These are phyloP conservation scores for Thraustochytrium sp. DNA, from an alignment of 352 stramenopile genomes.

Conservation along the genomic window DNA sequence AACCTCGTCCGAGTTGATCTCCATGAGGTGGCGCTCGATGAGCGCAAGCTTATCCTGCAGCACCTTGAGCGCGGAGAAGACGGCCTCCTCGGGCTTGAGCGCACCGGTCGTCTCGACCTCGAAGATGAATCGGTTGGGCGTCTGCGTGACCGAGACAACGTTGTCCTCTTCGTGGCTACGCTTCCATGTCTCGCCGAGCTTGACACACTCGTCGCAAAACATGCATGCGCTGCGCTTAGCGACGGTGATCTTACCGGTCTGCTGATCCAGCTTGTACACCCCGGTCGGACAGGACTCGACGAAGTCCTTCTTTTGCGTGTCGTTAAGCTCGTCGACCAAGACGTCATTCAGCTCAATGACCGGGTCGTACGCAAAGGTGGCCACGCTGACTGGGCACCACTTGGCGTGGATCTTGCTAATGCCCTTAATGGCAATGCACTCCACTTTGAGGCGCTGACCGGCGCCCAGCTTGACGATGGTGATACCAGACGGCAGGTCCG, in stretches of 20 bases:
- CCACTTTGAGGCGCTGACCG: conserved; percentile 86
- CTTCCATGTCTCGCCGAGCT: conserved; percentile 83
- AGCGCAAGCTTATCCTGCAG: conserved; percentile 21
- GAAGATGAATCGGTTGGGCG: conserved; percentile 90
- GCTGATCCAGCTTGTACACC: conserved; percentile 83
- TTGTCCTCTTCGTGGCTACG: conserved; percentile 88
- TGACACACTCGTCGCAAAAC: conserved; percentile 89
- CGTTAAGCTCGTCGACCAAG: conserved; percentile 73
- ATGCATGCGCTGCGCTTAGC: conserved; percentile 71
- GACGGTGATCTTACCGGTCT: conserved; percentile 57
- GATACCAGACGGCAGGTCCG: conserved; percentile 88
- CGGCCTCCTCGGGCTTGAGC: conserved; percentile 51
- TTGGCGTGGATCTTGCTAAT: conserved; percentile 95
- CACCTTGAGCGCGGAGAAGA: conserved; percentile 40
- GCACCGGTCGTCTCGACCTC: conserved; percentile 77
- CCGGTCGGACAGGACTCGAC: conserved; percentile 88
- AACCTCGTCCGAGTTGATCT: conserved; percentile 29
- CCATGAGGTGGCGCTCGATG: background rate
- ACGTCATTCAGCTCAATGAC: conserved; percentile 82
- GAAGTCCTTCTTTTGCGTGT: conserved; percentile 88
- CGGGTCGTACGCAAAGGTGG: conserved; percentile 84
- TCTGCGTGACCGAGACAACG: conserved; percentile 77
- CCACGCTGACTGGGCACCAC: conserved; percentile 89
- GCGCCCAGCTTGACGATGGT: conserved; percentile 92
- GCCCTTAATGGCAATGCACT: conserved; percentile 86